Evolutionary conservation across 2,329 filamentous ascomycete genomes (phyloP).

Genomic region (Nothomitra cinnamomea): DNA sequence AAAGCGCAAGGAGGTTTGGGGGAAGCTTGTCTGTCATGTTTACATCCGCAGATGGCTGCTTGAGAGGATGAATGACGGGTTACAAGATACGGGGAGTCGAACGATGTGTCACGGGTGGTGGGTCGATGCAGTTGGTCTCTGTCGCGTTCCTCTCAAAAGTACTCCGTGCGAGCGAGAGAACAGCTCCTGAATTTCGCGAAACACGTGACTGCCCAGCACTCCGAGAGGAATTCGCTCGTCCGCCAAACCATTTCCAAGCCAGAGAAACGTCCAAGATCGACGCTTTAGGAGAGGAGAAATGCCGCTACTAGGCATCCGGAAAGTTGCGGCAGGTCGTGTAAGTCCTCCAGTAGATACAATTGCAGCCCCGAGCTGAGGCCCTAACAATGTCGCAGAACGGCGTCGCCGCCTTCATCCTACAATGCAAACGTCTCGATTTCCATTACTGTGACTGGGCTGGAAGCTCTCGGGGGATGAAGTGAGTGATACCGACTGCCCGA

Average conservation of each 20-base stretch:
- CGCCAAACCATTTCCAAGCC: background rate
- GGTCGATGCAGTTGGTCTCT: background rate
- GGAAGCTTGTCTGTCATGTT: conserved; percentile 94
- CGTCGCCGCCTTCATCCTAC: conserved; percentile 88
- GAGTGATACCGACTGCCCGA: conserved; percentile 17
- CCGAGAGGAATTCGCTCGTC: background rate
- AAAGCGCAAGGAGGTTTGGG: conserved; percentile 79
- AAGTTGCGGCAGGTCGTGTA: conserved; percentile 39
- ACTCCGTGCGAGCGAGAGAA: background rate
- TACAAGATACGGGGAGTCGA: background rate
- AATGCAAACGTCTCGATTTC: conserved; percentile 90
- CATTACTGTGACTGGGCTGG: conserved; percentile 96
- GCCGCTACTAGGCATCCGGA: conserved; percentile 31
- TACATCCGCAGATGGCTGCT: conserved; percentile 1
- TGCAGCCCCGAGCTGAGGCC: background rate
- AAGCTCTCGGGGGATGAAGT: conserved; percentile 92
- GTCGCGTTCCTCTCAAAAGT: background rate
- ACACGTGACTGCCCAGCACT: background rate
- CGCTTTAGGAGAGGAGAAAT: conserved; percentile 16
- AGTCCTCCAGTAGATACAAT: conserved; percentile 12
- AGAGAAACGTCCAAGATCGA: too few relatives aligned
- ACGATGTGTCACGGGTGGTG: background rate
- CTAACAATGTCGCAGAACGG: conserved; percentile 51
- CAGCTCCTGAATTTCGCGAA: conserved; percentile 1
- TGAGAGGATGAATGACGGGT: background rate